phyloP scores from a whole-genome alignment of 192 early-diverging fungal species.

The Coemansia sp. region DNA sequence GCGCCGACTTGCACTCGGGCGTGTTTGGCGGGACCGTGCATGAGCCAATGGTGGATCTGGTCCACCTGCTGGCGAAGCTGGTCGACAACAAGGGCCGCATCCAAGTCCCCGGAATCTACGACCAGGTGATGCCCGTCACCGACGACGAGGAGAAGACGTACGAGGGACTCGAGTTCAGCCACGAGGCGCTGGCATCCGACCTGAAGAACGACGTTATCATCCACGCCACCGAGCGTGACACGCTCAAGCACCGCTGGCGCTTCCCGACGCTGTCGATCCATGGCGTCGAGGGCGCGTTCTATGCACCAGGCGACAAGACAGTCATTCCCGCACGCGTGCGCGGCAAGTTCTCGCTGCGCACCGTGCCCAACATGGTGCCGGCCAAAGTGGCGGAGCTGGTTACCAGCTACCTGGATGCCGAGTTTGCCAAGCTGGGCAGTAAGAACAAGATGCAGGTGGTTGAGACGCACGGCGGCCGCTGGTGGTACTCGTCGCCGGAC shows the following conservation, averaged over 20 bases:
- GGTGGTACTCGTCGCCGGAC: slow-evolving; percentile 87
- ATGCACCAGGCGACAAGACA: slow-evolving; percentile 88
- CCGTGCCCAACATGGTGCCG: slow-evolving; percentile 90
- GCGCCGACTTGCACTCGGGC: slow-evolving; percentile 92
- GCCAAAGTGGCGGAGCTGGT: slow-evolving; percentile 72
- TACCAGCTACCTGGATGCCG: slow-evolving; percentile 63
- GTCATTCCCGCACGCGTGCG: slow-evolving; percentile 92
- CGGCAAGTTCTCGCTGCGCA: slow-evolving; percentile 98
- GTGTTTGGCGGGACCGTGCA: slow-evolving; percentile 92
- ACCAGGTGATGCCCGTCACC: slow-evolving; percentile 82
- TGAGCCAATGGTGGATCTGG: slow-evolving; percentile 97
- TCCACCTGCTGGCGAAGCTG: slow-evolving; percentile 74
- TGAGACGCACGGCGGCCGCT: slow-evolving; percentile 77
- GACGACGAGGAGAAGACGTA: slow-evolving; percentile 79
- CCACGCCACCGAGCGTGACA: slow-evolving; percentile 64
- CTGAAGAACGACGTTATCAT: slow-evolving; percentile 75
- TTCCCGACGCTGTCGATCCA: slow-evolving; percentile 94
- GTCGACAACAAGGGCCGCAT: slow-evolving; percentile 84
- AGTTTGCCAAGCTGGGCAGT: slow-evolving; percentile 84
- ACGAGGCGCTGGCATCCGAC: slow-evolving; percentile 54
- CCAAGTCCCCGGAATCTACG: slow-evolving; percentile 85
- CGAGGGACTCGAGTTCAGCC: slow-evolving; percentile 71
- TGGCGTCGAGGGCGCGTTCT: slow-evolving; percentile 97
- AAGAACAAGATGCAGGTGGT: slow-evolving; percentile 78
- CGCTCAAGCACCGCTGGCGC: slow-evolving; percentile 90